Evolutionary conservation across 2,329 filamentous ascomycete genomes (phyloP), one percentile per base, ranked within the genome.

Genomic region (Biscogniauxia marginata): DNA sequence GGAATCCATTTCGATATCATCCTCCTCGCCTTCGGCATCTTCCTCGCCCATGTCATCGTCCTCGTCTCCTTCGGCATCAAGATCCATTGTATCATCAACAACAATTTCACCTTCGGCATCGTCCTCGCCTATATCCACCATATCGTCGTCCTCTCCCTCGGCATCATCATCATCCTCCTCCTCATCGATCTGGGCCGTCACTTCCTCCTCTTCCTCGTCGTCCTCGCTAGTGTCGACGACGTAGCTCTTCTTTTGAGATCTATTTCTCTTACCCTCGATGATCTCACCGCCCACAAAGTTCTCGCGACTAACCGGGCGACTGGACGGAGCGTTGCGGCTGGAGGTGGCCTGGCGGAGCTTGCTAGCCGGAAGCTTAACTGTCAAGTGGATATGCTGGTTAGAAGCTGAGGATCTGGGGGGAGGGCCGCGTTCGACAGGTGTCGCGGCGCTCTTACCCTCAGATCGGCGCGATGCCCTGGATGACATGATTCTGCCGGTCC

Each of bases 231-330:
- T 82, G 59, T 84, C 82, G 21, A 86, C 79, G 34, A 84, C 80
- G 53, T 85, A 85, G 62, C 78, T 84, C 72, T 84, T 85, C 71
- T 83, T 83, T 18, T 75, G 77, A 5, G 79, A 80, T 7, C 82
- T 77, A 56, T 80, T 83, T 49, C 82, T 76, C 63, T 80, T 82
- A 39, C 79, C 77, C 22, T 76, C 72, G 18, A 81, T 68, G 49
- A 82, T 79, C 63, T 81, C 77, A 24, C 77, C 75, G 21, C 75
- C 76, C 21, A 72, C 72, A 52, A 79, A 79, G 46, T 67, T 67
- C 20, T 75, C 74, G 39, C 71, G 67, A 49, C 69, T 66, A 55
- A 58, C 53, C 34, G 66, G 54, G 69, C 67, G 59, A 61, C 66
- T 24, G 63, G 67, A 61, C 64, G 66, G 61, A 59, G 73, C 72